Percentiles rank a stretch among this genome's conserved stretches.
These are phyloP conservation scores for Colletotrichum coccodes DNA, from an alignment of 2,329 filamentous ascomycete genomes.

Conservation along the genomic window DNA sequence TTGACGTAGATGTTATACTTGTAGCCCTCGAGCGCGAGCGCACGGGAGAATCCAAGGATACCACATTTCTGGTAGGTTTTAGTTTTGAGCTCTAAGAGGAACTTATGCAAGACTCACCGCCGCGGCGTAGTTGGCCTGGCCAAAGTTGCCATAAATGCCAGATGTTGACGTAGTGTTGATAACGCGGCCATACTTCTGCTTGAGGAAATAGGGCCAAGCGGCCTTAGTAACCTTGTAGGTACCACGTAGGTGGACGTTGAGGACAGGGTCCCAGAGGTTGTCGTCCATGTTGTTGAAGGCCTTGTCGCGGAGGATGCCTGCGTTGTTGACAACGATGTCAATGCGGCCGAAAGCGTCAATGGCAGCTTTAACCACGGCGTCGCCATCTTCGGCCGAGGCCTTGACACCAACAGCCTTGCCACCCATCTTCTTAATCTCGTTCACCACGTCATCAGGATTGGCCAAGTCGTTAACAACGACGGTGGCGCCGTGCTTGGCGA, in stretches of 20 bases:
- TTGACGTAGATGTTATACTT: conserved; percentile 99
- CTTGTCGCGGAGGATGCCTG: conserved; percentile 97
- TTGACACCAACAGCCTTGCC: conserved; percentile 94
- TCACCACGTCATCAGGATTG: conserved; percentile 89
- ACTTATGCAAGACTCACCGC: conserved; percentile 66
- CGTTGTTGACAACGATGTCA: conserved; percentile 97
- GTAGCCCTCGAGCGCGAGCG: conserved; percentile 89
- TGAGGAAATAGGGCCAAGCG: conserved; percentile 96
- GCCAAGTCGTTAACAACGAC: conserved; percentile 97
- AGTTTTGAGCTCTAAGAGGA: conserved; percentile 22
- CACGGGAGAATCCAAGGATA: conserved; percentile 94
- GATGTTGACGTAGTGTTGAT: conserved; percentile 97
- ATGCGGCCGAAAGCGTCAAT: conserved; percentile 94
- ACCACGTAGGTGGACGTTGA: conserved; percentile 91
- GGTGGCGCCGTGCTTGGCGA: conserved; percentile 84
- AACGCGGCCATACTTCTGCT: conserved; percentile 98
- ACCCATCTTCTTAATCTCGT: conserved; percentile 90
- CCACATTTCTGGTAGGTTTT: conserved; percentile 75
- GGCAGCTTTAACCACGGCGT: conserved; percentile 88
- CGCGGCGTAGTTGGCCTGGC: conserved; percentile 96
- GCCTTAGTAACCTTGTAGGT: conserved; percentile 98
- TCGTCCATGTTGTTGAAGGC: conserved; percentile 98
- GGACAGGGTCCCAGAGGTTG: conserved; percentile 88
- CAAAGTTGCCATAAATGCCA: conserved; percentile 99
- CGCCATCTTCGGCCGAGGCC: conserved; percentile 92